Evolutionary conservation across 768 basidiomycete species (phyloP), one percentile per base, ranked within the genome.

Genomic region (Leccinum subtestaceum): DNA sequence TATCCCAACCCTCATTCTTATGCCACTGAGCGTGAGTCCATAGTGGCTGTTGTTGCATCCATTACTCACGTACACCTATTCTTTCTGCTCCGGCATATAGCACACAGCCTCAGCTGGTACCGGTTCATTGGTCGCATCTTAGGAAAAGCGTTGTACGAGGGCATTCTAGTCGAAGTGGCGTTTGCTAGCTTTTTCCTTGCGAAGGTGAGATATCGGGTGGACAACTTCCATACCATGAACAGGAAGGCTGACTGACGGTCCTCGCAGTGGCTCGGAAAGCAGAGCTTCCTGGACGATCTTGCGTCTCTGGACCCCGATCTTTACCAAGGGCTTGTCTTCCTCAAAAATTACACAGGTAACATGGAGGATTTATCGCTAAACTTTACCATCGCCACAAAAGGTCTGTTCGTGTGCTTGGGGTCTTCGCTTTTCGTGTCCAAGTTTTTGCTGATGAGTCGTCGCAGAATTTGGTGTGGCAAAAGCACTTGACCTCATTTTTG

Each of bases 61-160:
- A 31, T 45, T 51, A 25, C 52, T 36, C 17, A 57, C 36, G 13
- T 4, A 11, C 46, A 53, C 23, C 48, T 48, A 12, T 50, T n/a
- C 13, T 29, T 27, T 56, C 47, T 34, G 5, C 43, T 43, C 12
- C 25, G 17, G 19, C 60, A 7, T 67, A 3, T 29, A 95, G 90
- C 82, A 0, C 89, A 93, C 68, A 95, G 87, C 68, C 77, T 98
- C 51, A 85, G 82, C 46, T 98, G 96, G 96, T 98, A 91, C 69
- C 82, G 86, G 1, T 95, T 96, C 73, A 89, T 98, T 60, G 97
- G 97, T 0, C 81, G 93, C 2, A 91, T 99, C 19, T 79, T 99
- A 1, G 96, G 96, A 5, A 98, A 98, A 71, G 97, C 96, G 0
- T 80, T 99, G 70, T 98, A 99, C 66, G 93, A 98, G 55, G 95